Evolutionary conservation across 345 rosid species (phyloP), one percentile per base, ranked within the genome.

Genomic region (Eucalyptus viminalis): DNA sequence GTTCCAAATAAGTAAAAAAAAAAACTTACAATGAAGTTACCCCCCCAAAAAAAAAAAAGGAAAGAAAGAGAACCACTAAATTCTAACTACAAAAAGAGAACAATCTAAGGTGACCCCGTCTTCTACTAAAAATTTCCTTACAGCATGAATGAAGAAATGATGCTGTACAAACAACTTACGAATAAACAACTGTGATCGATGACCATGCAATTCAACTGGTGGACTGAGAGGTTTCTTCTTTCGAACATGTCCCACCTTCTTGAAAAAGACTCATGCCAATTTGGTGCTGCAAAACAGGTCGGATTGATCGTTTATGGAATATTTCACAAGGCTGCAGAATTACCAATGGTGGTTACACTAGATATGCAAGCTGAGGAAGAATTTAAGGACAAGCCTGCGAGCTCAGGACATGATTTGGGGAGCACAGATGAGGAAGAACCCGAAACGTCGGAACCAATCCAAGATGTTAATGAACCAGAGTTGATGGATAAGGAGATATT

Each of bases 111-210:
- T 92, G 89, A 65, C 83, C 86, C 86, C 83, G 87, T 89, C 87
- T 91, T 88, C 95, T 92, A 92, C 92, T 93, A 93, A 93, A 94
- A 94, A 53, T 92, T 92, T 95, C 92, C 90, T 94, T 94, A 93
- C 95, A 95, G 15, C 94, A 93, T 95, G 97, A 96, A 97, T 95
- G 93, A 95, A 95, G 96, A 95, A 92, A 94, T 94, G 94, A 92
- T 86, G 67, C 98, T 97, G 95, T 95, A 95, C 97, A 95, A 90
- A 92, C 91, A 94, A 92, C 92, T 93, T 92, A 91, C 87, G 92
- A 86, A 88, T 89, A 31, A 90, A 92, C 92, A 91, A 60, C 92
- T 11, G 53, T 49, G 49, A 17, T 93, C 90, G 91, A 92, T 86
- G 88, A n/a, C 76, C 92, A 92, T 90, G 92, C 94, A 92, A 92